Evolutionary conservation across 805 yeast genomes (phyloP), one percentile per base, ranked within the genome.

Genomic region (Blastobotrys mokoenaii): DNA sequence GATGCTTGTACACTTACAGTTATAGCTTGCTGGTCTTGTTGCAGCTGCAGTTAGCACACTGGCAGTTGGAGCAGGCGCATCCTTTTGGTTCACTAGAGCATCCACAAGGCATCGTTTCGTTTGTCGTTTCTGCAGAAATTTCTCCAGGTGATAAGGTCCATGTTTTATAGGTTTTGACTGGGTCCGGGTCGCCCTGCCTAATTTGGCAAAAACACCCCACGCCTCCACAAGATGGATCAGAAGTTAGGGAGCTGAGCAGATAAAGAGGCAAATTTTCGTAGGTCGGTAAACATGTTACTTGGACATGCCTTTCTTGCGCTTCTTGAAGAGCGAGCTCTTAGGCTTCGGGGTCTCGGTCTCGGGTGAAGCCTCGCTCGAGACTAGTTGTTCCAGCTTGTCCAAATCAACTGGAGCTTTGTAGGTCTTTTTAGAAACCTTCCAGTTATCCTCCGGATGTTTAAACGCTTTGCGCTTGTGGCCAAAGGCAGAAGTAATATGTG

Each of bases 241-340:
- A n/a, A n/a, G n/a, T n/a, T n/a, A n/a, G n/a, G n/a, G n/a, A n/a
- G n/a, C n/a, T n/a, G n/a, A n/a, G n/a, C n/a, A n/a, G n/a, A n/a
- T n/a, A n/a, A n/a, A n/a, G n/a, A n/a, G n/a, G n/a, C n/a, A n/a
- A n/a, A n/a, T n/a, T n/a, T n/a, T n/a, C n/a, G n/a, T n/a, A n/a
- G n/a, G n/a, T n/a, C n/a, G n/a, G n/a, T n/a, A n/a, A n/a, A n/a
- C n/a, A n/a, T n/a, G n/a, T 16, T 14, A 25, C 22, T 36, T 38
- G 27, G 40, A n/a, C 17, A 14, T 37, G 3, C 35, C 59, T 45
- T 40, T 38, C 16, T n/a, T 35, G 4, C 47, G 48, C 16, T 44
- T 44, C 38, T 47, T 44, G 38, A 44, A 47, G 3, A 42, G 42
- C 15, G 32, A 30, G 17, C 15, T 34, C 30, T 18, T 27, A 14